Evolutionary conservation across 2,329 filamentous ascomycete genomes (phyloP), one percentile per base, ranked within the genome.

Genomic region (Beauveria asiatica): DNA sequence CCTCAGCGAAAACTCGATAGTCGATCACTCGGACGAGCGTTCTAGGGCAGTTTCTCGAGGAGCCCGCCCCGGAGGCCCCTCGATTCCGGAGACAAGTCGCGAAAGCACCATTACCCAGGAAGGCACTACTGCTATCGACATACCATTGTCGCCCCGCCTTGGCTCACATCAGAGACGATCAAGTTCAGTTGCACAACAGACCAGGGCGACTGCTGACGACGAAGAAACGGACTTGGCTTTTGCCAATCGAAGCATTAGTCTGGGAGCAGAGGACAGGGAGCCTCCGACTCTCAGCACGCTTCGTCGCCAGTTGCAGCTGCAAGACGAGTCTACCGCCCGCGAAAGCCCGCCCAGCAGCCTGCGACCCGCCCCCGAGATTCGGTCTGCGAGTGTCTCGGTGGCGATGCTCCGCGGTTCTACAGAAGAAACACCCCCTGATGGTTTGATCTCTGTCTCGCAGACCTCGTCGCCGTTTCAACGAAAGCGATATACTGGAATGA

Each of bases 1-100:
- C n/a, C 77, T 99, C 23, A 96, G 91, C 69, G 91, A 94, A 64
- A 92, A 95, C 69, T 94, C 90, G 56, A 90, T 94, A 37, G 73
- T 74, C 42, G 72, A 74, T 57, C 72, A 74, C 50, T 64, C 67
- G 21, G 63, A 67, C 2, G 65, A 68, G 23, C 61, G 62, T 23
- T 67, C 68, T n/a, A 65, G 71, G 19, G 66, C 67, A 19, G 65
- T 69, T 25, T 70, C 73, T 8, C 67, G 72, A 17, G 66, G 67
- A 39, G 65, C 65, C 11, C 69, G 67, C 21, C 61, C 64, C 9
- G 67, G 65, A 39, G 65, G 67, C 23, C 64, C 64, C 4, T 65
- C 69, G 16, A 64, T 68, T 1, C 64, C 72, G 17, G 71, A 70
- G 13, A 60, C 72, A 56, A 70, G 71, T 65, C 67, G 73, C 66